Evolutionary conservation across 2,329 filamentous ascomycete species (phyloP), one percentile per base, ranked within the genome.

Genomic region (Cytospora piceae): DNA sequence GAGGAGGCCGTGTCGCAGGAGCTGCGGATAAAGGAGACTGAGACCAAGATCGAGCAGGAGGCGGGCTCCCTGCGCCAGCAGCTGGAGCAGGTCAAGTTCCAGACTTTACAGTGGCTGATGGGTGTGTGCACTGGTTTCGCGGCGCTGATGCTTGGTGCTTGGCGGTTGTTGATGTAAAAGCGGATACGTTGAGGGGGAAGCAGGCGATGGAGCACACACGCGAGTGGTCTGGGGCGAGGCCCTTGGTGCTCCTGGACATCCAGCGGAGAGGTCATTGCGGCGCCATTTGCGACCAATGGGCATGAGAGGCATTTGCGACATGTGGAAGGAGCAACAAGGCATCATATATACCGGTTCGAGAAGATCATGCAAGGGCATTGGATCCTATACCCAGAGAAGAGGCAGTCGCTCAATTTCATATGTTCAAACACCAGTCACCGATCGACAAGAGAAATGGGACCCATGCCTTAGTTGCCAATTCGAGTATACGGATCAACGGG

Each of bases 41-140:
- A 99, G 81, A 97, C 94, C 65, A 90, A 96, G 79, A 98, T 99
- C 73, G 95, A 99, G 82, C 94, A 98, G 80, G 95, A 98, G 82
- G 93, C 95, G 62, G 94, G 94, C 51, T 90, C 91, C 37, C 77
- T 99, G 74, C 84, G 93, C 71, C 95, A 98, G 82, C 90, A 96
- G 80, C 84, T 99, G 57, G 95, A 99, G 81, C 91, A 93, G 71
- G 95, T 99, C 77, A 99, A 99, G 83, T 98, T 98, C 79, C 93
- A 93, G 75, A 98, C 95, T 42, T 79, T 99, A 77, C 95, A 99
- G 82, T 99, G 95, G 95, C 81, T 99, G 71, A 97, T 98, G 90
- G 94, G 90, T 74, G 92, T 91, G 49, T 87, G 85, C 72, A 89
- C 87, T 0, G 87, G 87, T 75, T 89, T 89, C 64, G 87, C 87